Percentiles rank a stretch among this genome's conserved stretches.
Conservation (phyloP, 2,329 filamentous ascomycete species). For the Aphanocladium album region DNA sequence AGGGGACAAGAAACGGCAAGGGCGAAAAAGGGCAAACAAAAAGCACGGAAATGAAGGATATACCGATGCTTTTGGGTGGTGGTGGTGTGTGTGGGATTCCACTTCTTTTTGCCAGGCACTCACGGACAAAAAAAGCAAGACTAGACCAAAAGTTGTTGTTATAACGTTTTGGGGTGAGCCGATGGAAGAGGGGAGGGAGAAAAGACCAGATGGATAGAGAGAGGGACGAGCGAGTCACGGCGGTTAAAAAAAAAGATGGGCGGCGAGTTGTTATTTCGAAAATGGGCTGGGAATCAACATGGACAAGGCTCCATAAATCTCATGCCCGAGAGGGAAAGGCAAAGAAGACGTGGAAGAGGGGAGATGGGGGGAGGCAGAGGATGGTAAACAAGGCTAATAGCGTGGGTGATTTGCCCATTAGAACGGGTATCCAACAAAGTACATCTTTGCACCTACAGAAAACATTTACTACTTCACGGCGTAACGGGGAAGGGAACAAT, state of each 20-base stretch:
- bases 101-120: constrained; percentile 5
- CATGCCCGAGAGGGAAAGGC: neutral
- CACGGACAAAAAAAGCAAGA: neutral
- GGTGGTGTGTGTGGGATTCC: neutral
- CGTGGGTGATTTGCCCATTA: neutral
- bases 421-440: neutral
- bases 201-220: neutral
- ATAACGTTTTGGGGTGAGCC: neutral
- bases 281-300: neutral
- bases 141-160: neutral
- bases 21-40: constrained; percentile 18
- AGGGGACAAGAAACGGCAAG: constrained; percentile 14
- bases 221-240: neutral
- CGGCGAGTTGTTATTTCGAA: neutral
- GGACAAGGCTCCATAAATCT: constrained; percentile 1
- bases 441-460: neutral
- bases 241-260: neutral
- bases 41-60: constrained; percentile 3
- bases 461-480: too few relatives aligned
- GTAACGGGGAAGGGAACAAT: neutral
- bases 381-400: neutral
- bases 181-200: neutral
- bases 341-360: neutral
- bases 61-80: neutral
- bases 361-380: neutral